Base-by-base conservation (phyloP, 2,329 filamentous ascomycete species). In the Nothophoma quercina region DNA sequence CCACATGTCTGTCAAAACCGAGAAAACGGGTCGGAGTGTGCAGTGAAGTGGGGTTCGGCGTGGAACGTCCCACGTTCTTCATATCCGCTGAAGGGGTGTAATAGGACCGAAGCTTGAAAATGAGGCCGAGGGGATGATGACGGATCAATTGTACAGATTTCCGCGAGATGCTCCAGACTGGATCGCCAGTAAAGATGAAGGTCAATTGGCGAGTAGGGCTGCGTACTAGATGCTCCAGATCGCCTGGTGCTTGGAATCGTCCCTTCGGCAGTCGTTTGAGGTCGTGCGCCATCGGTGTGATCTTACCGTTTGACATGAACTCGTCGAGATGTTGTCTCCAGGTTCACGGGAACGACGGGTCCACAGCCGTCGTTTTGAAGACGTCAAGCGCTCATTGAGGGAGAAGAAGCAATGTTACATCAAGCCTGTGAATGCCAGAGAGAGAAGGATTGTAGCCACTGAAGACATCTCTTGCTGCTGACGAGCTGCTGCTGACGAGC, bases 71-170 rank as follows among this genome's bases (percentile, higher is more conserved):
- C 41, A 51, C 21, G 35, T 40, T 45, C 18, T n/a, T 40, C 48
- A 30, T 30, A 40, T 25, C 18, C 19, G 35, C 29, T 30, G 22
- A 22, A 44, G 10, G 21, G 34, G 34, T 25, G 18, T n/a, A 46
- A 40, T 36, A 47, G 36, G 19, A 43, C 50, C 50, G 50, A 52
- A 32, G 36, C 23, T 4, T 26, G 19, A 42, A 15, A 52, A 21
- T 43, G 50, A 38, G 38, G 29, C 50, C 43, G 43, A 53, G 30
- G 9, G 25, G 13, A 15, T 43, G 22, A 43, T n/a, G 43, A 43
- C 21, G 32, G 50, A 32, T 43, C 19, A n/a, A 21, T 26, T 21
- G 32, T 40, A 2, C 23, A 46, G 5, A 41, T 15, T 25, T 16
- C 36, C 33, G 18, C 28, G 22, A 13, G 21, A 39, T 23, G 42